These are phyloP conservation scores for Tripidium arundinaceum DNA, from an alignment of 202 grass and related monocot species.

Conservation along the genomic window DNA sequence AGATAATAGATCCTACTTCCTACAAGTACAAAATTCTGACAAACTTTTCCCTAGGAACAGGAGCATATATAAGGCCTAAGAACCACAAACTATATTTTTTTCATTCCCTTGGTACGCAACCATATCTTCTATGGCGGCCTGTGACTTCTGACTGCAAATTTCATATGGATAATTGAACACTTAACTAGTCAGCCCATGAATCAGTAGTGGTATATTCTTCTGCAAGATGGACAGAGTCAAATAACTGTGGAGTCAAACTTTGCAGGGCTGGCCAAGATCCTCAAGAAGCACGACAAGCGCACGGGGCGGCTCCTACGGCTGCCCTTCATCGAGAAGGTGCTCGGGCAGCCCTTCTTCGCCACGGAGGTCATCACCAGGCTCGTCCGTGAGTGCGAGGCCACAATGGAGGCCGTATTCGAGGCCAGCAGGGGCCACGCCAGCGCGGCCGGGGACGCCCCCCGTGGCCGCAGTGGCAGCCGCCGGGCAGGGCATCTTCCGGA, in stretches of 20 bases:
- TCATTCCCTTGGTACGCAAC: too few species aligned
- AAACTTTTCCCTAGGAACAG: too few species aligned
- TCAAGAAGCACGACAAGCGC: conserved; percentile 85
- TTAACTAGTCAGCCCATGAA: not conserved
- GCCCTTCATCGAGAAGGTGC: conserved; percentile 65
- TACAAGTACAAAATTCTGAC: too few species aligned
- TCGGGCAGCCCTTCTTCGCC: conserved; percentile 78
- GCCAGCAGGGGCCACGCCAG: not conserved
- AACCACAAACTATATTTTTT: too few species aligned
- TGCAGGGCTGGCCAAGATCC: conserved; percentile 71
- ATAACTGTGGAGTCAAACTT: not conserved
- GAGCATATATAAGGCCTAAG: too few species aligned
- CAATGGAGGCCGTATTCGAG: conserved; percentile 51
- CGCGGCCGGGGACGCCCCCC: not conserved
- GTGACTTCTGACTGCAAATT: not conserved
- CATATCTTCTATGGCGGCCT: too few species aligned
- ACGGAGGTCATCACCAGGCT: conserved; percentile 68
- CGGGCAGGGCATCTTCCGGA: conserved; percentile 54
- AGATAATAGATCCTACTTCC: too few species aligned
- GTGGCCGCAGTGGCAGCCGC: not conserved
- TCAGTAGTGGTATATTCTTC: not conserved
- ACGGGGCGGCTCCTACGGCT: conserved; percentile 48
- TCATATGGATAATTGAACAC: not conserved
- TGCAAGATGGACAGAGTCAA: not conserved
- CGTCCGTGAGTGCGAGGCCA: conserved; percentile 60